A percentile compares a stretch with the other conserved stretches of the same genome.
These are phyloP conservation scores for Piper longum DNA, from an alignment of 164 flowering plant genomes.

Conservation along the genomic window DNA sequence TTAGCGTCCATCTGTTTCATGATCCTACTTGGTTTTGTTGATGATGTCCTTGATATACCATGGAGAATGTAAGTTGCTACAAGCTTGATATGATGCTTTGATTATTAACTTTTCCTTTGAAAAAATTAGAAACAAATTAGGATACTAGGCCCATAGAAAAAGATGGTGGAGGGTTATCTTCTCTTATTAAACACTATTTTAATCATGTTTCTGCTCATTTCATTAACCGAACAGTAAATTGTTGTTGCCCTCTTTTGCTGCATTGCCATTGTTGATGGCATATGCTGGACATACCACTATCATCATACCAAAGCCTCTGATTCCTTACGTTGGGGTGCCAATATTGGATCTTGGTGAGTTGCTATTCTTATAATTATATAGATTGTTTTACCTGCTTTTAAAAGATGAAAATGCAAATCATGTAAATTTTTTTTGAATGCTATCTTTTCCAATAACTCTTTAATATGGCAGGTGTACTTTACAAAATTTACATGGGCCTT, in stretches of 20 bases:
- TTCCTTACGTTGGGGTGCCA: constrained; percentile 57
- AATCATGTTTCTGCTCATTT: not conserved
- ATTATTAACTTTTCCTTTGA: constrained; percentile 1
- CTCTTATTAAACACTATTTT: not conserved
- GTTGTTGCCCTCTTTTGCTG: constrained; percentile 71
- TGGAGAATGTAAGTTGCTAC: constrained; percentile 83
- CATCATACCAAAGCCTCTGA: constrained; percentile 81
- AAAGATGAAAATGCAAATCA: not conserved
- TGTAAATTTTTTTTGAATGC: not conserved
- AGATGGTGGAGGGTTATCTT: not conserved
- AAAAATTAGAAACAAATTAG: not conserved
- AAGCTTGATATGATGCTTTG: constrained; percentile 1
- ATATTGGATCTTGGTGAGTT: constrained; percentile 67
- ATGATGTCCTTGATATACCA: constrained; percentile 92
- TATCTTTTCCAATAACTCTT: not conserved
- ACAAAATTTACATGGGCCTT: constrained; percentile 84
- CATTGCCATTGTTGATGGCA: constrained; percentile 92
- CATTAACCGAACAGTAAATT: constrained; percentile 54
- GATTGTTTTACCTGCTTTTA: not conserved
- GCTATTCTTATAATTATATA: not conserved
- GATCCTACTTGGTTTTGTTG: constrained; percentile 91
- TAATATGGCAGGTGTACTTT: constrained; percentile 55
- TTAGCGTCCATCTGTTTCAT: constrained; percentile 82
- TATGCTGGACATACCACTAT: constrained; percentile 96
- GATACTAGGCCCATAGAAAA: not conserved